Base-by-base conservation (phyloP, 805 yeast genomes). In the Martiniozyma abietophila region DNA sequence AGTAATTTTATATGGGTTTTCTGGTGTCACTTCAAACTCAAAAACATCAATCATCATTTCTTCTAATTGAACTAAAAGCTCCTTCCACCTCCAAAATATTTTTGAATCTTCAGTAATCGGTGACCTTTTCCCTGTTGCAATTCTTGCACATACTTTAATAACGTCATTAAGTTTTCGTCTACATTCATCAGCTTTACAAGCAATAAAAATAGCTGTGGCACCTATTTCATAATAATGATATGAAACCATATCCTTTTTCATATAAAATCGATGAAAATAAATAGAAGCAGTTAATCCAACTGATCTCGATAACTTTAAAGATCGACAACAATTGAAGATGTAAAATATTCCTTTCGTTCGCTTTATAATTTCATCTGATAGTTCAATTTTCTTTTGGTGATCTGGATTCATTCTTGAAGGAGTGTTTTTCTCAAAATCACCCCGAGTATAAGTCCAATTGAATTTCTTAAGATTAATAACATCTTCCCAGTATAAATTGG, bases 111-210 rank as follows among this genome's bases (percentile, higher is more conserved):
- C 71, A 39, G 59, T 68, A 18, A 59, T 63, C 29, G 48, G 51
- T 30, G 58, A 56, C 11, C 57, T 57, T 31, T 65, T 66, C 15
- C 61, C 61, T 14, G 50, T 27, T 0, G 76, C 74, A 5, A 64
- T 59, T 30, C 59, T 58, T 4, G 73, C 69, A 44, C 73, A 65
- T 5, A 62, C 59, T n/a, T 61, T 57, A 15, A 69, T 71, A 4
- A 73, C 60, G 34, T 71, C 76, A 26, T 64, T 50, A 19, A 72
- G 48, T 25, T 63, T 50, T 19, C 78, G 56, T 22, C 65, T 59
- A 20, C 71, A 60, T 36, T 72, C 79, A 34, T 71, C 75, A 6
- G 70, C 62, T 40, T 72, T 72, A 35, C 71, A 60, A 4, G 76
- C 76, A 18, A 72, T 51, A 43, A 72, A 72, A 12, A 73, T 43